A percentile compares a stretch with the other conserved stretches of the same genome.
phyloP scores from a whole-genome alignment of 345 rosid genomes.

The Arabis hirsuta region DNA sequence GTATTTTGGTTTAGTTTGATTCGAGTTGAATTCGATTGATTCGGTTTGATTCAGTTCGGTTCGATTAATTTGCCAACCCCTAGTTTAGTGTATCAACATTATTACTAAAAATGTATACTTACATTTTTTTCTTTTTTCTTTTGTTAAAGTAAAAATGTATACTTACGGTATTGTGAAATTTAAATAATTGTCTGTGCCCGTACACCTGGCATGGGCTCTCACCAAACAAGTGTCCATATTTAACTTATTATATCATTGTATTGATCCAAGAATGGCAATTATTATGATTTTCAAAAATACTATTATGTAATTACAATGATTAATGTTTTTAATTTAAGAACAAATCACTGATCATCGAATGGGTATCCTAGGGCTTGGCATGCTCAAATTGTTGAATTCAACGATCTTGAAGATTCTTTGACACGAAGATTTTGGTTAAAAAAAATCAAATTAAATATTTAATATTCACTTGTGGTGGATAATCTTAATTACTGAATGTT shows the following conservation, averaged over 20 bases:
- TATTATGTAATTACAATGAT: constrained; percentile 32
- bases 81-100: background rate
- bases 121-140: too few species aligned
- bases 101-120: background rate
- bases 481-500: constrained; percentile 6
- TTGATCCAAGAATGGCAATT: constrained; percentile 44
- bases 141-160: background rate
- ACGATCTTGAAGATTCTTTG: constrained; percentile 12
- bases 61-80: too few species aligned
- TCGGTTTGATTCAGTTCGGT: too few species aligned
- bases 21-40: too few species aligned
- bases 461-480: background rate
- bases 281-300: constrained; percentile 34
- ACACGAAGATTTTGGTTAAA: background rate
- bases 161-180: background rate
- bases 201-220: constrained; percentile 40
- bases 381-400: constrained; percentile 19
- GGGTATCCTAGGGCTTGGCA: constrained; percentile 38
- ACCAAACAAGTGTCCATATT: constrained; percentile 33
- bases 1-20: too few species aligned
- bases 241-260: constrained; percentile 36
- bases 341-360: constrained; percentile 27
- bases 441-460: background rate
- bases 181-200: constrained; percentile 16
- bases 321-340: constrained; percentile 21